Evolutionary conservation across 495 filamentous ascomycete genomes (phyloP).

Genomic region (Penicillium mononematosum): DNA sequence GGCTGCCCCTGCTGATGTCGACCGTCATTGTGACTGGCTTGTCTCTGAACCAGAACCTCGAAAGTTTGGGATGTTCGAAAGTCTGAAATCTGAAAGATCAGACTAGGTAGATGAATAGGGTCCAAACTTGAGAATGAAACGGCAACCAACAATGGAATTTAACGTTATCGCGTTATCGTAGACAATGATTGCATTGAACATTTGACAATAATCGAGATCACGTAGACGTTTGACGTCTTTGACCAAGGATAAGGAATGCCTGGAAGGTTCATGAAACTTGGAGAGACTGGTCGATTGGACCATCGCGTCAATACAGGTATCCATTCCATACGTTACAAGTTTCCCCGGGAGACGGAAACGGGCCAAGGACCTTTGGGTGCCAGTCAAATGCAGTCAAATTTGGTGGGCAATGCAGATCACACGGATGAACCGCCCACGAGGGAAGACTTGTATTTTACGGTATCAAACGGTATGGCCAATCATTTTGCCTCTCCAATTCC

Average conservation of each 20-base stretch:
- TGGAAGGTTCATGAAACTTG: conserved; percentile 34
- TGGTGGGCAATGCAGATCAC: conserved; percentile 9
- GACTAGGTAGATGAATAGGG: background rate
- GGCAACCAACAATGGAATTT: conserved; percentile 10
- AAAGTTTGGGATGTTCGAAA: conserved; percentile 3
- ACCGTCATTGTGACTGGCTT: conserved; percentile 10
- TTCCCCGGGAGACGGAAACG: conserved; percentile 18
- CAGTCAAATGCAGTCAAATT: background rate
- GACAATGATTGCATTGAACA: background rate
- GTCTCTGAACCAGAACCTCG: background rate
- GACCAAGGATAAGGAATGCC: conserved; percentile 28
- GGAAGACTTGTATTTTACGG: conserved; percentile 13
- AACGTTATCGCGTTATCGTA: background rate
- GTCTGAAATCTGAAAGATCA: conserved; percentile 3
- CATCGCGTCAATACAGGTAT: conserved; percentile 7
- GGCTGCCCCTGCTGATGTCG: conserved; percentile 13
- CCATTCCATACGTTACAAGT: conserved; percentile 12
- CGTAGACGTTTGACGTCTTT: conserved; percentile 17
- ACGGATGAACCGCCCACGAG: conserved; percentile 15
- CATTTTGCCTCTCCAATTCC: conserved; percentile 17
- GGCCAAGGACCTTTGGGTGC: conserved; percentile 13
- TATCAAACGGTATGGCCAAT: conserved; percentile 14
- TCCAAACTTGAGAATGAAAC: background rate
- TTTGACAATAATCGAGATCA: background rate
- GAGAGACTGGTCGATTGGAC: conserved; percentile 14